Conservation (phyloP, 257 asterid species). For the Orobanche coerulescens region DNA sequence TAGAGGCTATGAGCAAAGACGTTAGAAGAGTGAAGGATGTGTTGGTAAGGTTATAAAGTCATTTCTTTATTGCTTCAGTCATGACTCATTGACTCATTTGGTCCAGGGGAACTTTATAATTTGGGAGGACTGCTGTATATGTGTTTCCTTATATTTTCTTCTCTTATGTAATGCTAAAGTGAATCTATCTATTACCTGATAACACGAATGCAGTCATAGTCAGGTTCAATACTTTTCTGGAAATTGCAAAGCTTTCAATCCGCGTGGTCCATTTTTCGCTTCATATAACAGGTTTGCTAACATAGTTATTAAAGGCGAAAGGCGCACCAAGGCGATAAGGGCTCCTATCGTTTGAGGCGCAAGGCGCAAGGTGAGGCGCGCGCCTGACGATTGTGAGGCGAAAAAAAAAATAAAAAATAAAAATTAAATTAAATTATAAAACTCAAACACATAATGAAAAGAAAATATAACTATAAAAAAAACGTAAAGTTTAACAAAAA, state of each 20-base stretch:
- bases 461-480: too few species aligned
- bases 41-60: constrained; percentile 46
- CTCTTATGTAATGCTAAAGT: background rate
- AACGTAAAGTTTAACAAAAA: too few species aligned
- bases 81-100: background rate
- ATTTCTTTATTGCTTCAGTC: constrained; percentile 14
- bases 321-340: too few species aligned
- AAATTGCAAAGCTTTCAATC: background rate
- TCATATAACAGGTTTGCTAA: background rate
- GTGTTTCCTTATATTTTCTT: background rate
- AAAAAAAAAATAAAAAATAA: too few species aligned
- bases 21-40: constrained; percentile 62
- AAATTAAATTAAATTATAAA: too few species aligned
- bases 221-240: background rate
- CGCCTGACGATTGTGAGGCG: too few species aligned
- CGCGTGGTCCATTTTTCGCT: background rate
- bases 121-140: background rate
- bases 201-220: background rate
- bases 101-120: background rate
- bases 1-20: constrained; percentile 80
- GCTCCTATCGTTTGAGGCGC: too few species aligned
- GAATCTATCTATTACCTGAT: background rate
- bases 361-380: too few species aligned
- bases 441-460: too few species aligned
- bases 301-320: too few species aligned